Evolutionary conservation across 306 rosid species (phyloP), one percentile per base, ranked within the genome.

Genomic region (Comarum palustre): DNA sequence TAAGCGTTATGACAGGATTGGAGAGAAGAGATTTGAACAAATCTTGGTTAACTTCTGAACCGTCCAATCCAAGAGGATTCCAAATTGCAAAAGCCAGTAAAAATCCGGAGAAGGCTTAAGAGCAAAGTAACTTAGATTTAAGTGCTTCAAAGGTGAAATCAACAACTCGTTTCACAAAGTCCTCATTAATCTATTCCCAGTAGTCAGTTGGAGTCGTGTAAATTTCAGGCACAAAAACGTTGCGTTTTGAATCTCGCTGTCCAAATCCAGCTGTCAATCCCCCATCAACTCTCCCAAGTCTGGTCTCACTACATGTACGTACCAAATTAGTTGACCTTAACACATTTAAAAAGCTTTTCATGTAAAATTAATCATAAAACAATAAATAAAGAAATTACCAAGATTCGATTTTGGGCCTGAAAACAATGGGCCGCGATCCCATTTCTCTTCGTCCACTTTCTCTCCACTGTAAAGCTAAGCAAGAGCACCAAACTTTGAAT

Each of bases 401-500:
- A 15, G 17, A 39, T 46, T 65, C 5, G 24, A 2, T 4, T 25
- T 27, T 51, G 79, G 75, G 16, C 69, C 77, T 74, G 50, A 20
- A 52, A 5, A 17, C 57, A 8, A 47, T 73, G 85, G 82, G 79
- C 85, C 77, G 39, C 19, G 10, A 38, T 66, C 15, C 43, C 54
- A 16, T 20, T 13, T 45, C 4, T 4, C 10, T 20, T n/a, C 66
- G 38, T 36, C 54, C n/a, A 20, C 48, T 45, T 50, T 38, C 39
- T 75, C 65, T 42, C 43, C 4, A 1, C 55, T 59, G 63, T 32
- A 8, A 55, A 65, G 25, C 58, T 54, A 46, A 69, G 46, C 41
- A 38, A 57, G 41, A 27, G 68, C 29, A 71, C 62, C 75, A 39
- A 71, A 6, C 8, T 71, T 4, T 1, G 34, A 55, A 24, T 64